Evolutionary conservation across 2,329 filamentous ascomycete genomes (phyloP), one percentile per base, ranked within the genome.

Genomic region (Aspergillus intermedius): DNA sequence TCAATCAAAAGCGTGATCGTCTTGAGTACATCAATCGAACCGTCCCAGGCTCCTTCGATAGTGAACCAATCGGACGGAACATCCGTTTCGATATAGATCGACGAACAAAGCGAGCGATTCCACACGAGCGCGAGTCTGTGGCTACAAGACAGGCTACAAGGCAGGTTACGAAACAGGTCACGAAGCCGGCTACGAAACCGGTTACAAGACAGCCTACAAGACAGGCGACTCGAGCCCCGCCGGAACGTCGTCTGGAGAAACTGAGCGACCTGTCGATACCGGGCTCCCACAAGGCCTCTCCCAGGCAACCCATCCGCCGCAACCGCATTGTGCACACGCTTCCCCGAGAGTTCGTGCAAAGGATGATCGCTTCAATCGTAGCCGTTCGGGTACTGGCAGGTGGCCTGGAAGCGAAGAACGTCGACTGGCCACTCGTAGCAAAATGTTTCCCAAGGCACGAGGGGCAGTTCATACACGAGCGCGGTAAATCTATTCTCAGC

Each of bases 391-490:
- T 69, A 0, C 52, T 77, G 25, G 70, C 71, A 13, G 74, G 74
- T 15, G 74, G 74, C 0, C 40, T 65, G 4, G 68, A 75, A 28
- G 67, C 64, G 4, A 69, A 58, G 48, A 55, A 64, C 23, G 59
- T 76, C 28, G 71, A 77, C 49, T 76, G 74, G 73, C 52, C 63
- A 0, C 60, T 77, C n/a, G 64, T 77, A 7, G 55, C 60, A 5
- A 59, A 62, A 25, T 59, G 68, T 44, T 75, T 76, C 49, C 73
- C 72, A 2, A 61, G 65, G 1, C 59, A 68, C 42, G 65, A 71
- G 30, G 53, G 66, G 12, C 54, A 58, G n/a, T 61, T 68, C 22
- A 63, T 77, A 12, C 60, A 67, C 37, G 60, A 65, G 1, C 60
- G 65, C 39, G 75, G 69, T 51, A 68, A 62, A 48, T 54, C 52